Base-by-base conservation (phyloP, 768 basidiomycete species). In the Pleurotus ostreatus region DNA sequence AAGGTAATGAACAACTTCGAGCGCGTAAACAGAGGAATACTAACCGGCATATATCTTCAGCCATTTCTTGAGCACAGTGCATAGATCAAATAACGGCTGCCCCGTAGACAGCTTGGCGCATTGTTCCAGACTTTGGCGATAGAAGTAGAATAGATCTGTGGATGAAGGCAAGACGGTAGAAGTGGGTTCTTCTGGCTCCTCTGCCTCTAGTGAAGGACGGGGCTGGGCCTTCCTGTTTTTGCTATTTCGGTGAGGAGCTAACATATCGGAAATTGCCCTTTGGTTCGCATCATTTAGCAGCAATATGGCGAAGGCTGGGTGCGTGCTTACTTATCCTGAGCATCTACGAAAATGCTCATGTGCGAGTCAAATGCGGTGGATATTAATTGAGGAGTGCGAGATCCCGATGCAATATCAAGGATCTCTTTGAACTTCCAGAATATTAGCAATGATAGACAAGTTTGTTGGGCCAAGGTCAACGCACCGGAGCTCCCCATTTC, bases 101-200 rank as follows among this genome's bases (percentile, higher is more conserved):
- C 91, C 89, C 0, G 86, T 92, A 8, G 92, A 94, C 3, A 97
- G 75, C 64, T 91, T 94, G 2, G 92, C 88, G 65, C 96, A 98
- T 65, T 94, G 92, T 52, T 98, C 97, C 37, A 99, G 73, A 55
- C 88, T 94, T 68, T 98, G 94, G 0, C 86, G 92, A 66, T 98
- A 98, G 71, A 97, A 94, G 68, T 95, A 97, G 75, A 98, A 99
- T 15, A 99, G 73, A 62, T 98, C 95, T 0, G 95, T 98, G 0
- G 95, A 98, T 0, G 92, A 94, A 0, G 93, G 90, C 6, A 98
- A 79, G 1, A 98, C 92, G 2, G 81, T 73, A n/a, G 80, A 77
- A 1, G 82, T 70, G 11, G 71, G 71, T 18, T 73, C 69, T 15
- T 80, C 63, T 5, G 68, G 66, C 37, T 74, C 68, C 39, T 74